phyloP scores from a whole-genome alignment of 345 rosid species.

The Orychophragmus violaceus region DNA sequence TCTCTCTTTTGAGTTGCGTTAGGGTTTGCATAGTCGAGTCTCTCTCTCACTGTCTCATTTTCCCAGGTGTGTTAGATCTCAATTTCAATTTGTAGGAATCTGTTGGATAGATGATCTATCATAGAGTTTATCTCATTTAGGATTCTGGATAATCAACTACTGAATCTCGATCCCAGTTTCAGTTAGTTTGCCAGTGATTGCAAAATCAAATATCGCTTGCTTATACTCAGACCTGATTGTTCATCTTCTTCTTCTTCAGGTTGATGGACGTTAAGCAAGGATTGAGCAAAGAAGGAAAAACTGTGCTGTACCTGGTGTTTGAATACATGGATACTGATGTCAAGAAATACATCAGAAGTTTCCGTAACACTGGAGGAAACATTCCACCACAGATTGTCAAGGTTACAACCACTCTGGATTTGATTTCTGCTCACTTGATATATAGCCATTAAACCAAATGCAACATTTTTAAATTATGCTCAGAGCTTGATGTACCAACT shows the following conservation, averaged over 20 bases:
- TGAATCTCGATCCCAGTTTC: neutral
- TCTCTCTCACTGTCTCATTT: neutral
- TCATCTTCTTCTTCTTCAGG: constrained; percentile 29
- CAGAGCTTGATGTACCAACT: constrained; percentile 98
- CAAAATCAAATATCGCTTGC: neutral
- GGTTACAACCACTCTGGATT: constrained; percentile 35
- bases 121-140: neutral
- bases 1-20: neutral
- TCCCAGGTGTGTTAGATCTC: neutral
- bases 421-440: no score
- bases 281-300: constrained; percentile 79
- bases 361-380: constrained; percentile 51
- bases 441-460: neutral
- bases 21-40: neutral
- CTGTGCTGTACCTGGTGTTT: constrained; percentile 81
- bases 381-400: constrained; percentile 50
- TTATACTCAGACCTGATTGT: neutral
- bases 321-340: constrained; percentile 93
- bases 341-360: constrained; percentile 73
- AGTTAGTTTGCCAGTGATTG: neutral
- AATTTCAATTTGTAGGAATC: neutral
- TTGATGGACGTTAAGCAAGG: constrained; percentile 94
- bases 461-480: neutral
- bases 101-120: neutral
- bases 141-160: neutral